phyloP scores from a whole-genome alignment of 2,329 filamentous ascomycete species.

The Penicillium sclerotiorum region DNA sequence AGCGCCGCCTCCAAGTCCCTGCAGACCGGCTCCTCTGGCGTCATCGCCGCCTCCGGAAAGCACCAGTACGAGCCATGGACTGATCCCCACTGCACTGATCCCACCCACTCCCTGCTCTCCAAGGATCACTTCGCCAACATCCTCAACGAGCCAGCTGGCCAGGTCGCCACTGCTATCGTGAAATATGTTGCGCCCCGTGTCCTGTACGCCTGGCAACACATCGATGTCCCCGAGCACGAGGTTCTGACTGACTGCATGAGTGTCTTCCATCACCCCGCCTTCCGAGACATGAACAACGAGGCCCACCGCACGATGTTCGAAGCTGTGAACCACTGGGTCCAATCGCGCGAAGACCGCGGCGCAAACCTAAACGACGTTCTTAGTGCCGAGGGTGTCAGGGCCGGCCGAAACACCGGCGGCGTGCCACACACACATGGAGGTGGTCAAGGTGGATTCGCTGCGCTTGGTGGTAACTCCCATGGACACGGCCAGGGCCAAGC shows the following conservation, averaged over 20 bases:
- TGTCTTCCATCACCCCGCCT: conserved; percentile 87
- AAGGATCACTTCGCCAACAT: conserved; percentile 85
- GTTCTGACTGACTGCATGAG: conserved; percentile 78
- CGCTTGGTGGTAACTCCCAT: conserved; percentile 26
- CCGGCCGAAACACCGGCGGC: conserved; percentile 67
- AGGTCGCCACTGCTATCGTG: conserved; percentile 72
- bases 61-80: conserved; percentile 81
- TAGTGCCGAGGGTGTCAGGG: conserved; percentile 78
- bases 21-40: conserved; percentile 79
- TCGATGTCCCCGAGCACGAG: conserved; percentile 77
- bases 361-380: conserved; percentile 73
- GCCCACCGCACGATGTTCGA: conserved; percentile 88
- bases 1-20: conserved; percentile 79
- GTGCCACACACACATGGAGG: conserved; percentile 38
- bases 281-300: conserved; percentile 73
- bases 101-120: conserved; percentile 79
- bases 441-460: conserved; percentile 26
- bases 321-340: conserved; percentile 79
- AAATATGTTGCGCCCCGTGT: conserved; percentile 86
- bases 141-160: conserved; percentile 75
- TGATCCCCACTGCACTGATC: conserved; percentile 72
- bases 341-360: conserved; percentile 67
- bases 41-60: conserved; percentile 68
- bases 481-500: conserved; percentile 23
- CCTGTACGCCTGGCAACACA: conserved; percentile 91